These are phyloP conservation scores for Irpex sp. DNA, from an alignment of 1,284 basidiomycete species.

Conservation along the genomic window DNA sequence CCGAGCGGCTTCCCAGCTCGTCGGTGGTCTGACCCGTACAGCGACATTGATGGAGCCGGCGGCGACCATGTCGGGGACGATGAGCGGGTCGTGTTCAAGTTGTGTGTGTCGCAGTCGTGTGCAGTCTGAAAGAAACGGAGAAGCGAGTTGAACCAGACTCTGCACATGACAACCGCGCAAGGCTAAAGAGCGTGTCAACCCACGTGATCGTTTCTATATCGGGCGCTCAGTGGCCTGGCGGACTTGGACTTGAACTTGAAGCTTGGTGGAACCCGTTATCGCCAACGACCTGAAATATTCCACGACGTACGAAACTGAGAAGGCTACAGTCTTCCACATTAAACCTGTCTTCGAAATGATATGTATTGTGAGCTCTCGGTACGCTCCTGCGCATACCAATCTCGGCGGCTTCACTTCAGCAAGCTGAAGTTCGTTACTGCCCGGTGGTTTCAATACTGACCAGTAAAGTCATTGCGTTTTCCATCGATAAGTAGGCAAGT, in stretches of 20 bases:
- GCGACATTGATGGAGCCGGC: conserved; percentile 86
- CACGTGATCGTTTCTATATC: conserved; percentile 5
- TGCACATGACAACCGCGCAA: conserved; percentile 4
- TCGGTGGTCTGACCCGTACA: conserved; percentile 90
- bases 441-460: too few relatives aligned
- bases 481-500: too few relatives aligned
- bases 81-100: background rate
- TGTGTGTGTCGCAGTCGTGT: background rate
- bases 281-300: too few relatives aligned
- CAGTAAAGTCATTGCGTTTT: too few relatives aligned
- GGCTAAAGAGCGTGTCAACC: background rate
- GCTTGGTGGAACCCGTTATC: background rate
- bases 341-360: too few relatives aligned
- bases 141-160: conserved; percentile 1
- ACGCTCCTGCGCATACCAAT: too few relatives aligned
- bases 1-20: conserved; percentile 76
- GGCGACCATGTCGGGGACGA: conserved; percentile 55
- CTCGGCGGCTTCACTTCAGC: too few relatives aligned
- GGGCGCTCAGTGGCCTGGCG: background rate
- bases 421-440: too few relatives aligned
- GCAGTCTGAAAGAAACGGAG: conserved; percentile 4
- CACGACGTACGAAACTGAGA: too few relatives aligned
- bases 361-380: too few relatives aligned
- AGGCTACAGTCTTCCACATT: too few relatives aligned
- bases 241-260: background rate